phyloP scores from a whole-genome alignment of 139 green algal genomes.

The Limnomonas spitsbergensis region DNA sequence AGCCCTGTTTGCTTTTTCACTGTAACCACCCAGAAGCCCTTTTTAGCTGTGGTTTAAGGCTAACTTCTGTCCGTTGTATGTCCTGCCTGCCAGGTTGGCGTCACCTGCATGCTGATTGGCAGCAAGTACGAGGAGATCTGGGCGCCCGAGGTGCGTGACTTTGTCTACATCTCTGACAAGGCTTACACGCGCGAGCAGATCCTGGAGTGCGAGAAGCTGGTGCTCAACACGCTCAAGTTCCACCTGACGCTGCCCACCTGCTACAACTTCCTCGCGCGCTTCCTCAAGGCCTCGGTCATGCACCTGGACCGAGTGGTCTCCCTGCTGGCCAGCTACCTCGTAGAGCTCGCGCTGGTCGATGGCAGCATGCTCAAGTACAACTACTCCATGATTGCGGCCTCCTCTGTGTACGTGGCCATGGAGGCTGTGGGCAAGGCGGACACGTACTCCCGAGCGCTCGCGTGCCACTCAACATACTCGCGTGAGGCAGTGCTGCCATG shows the following conservation, averaged over 20 bases:
- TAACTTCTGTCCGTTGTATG: not conserved
- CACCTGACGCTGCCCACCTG: constrained; percentile 81
- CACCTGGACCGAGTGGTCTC: constrained; percentile 44
- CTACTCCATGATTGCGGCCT: constrained; percentile 71
- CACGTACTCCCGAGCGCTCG: constrained; percentile 52
- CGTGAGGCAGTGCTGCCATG: constrained; percentile 54
- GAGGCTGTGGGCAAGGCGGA: constrained; percentile 39
- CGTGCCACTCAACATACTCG: constrained; percentile 64
- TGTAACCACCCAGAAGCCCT: not conserved
- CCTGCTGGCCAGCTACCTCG: constrained; percentile 63
- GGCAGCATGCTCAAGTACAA: constrained; percentile 73
- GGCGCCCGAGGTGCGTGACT: constrained; percentile 94
- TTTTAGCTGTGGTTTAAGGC: not conserved
- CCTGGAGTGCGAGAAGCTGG: constrained; percentile 91
- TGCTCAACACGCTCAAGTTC: constrained; percentile 93
- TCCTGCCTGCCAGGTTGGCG: constrained; percentile 62
- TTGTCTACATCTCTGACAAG: constrained; percentile 97
- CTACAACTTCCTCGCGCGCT: constrained; percentile 85
- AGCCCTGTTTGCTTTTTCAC: too few relatives aligned
- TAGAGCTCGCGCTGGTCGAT: constrained; percentile 86
- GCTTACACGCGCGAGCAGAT: constrained; percentile 93
- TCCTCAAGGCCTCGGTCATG: constrained; percentile 72
- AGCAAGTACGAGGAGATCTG: constrained; percentile 99
- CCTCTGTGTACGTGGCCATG: constrained; percentile 77
- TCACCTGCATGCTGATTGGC: constrained; percentile 95